Evolutionary conservation across 192 early-diverging fungal genomes (phyloP), one percentile per base, ranked within the genome.

Genomic region (Pilaira anomala): DNA sequence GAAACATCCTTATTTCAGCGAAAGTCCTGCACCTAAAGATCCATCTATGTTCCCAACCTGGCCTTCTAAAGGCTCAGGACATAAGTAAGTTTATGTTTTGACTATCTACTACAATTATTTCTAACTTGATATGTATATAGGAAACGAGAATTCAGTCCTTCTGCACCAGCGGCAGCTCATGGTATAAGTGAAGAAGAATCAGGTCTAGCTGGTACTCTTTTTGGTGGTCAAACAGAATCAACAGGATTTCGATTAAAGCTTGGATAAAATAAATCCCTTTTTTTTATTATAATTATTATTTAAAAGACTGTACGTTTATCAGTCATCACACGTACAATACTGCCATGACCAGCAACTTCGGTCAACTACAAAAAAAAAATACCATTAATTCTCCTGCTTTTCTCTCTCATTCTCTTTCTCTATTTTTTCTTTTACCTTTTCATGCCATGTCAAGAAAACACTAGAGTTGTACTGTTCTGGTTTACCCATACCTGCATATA

Each of bases 1-100:
- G 8, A 75, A 85, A 12, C 97, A 99, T 64, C 90, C 95, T 12
- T 99, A 94, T 62, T 95, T 95, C 60, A 89, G 85, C 1, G 93
- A 95, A 61, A 75, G 75, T 40, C 94, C 96, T 18, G 76, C 80
- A 24, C 94, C 96, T 19, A 96, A 97, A 73, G 89, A 97, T 67
- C 93, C 95, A 3, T 84, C 87, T 40, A 77, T 97, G 78, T 97
- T 98, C 69, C 95, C 96, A 7, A 95, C 93, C 0, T 98, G 91
- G 83, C 96, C 96, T 0, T 85, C 91, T 5, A 88, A 88, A 63
- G 74, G 78, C 1, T 63, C 69, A 26, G 79, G 82, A 21, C 83
- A 87, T 61, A 79, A 73, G 81, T 83, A 78, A 60, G 66, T 63
- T 59, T 52, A 60, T 13, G 21, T 18, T 36, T 8, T 7, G 18